These are phyloP conservation scores for Yamadazyma endophytica DNA, from an alignment of 805 yeast genomes.

Conservation along the genomic window DNA sequence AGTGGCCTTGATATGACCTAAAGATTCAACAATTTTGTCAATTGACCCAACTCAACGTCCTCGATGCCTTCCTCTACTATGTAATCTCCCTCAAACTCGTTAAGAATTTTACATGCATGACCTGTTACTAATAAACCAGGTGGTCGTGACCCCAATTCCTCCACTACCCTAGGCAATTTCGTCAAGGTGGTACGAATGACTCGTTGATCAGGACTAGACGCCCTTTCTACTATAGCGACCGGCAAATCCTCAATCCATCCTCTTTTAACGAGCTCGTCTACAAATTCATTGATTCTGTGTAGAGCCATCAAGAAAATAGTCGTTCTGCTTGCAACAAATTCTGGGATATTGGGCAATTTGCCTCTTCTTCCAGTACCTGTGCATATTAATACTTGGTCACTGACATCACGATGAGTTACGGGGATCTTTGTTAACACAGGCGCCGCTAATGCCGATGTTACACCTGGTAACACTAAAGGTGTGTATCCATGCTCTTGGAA, in stretches of 20 bases:
- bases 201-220: slow-evolving; percentile 90
- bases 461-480: slow-evolving; percentile 80
- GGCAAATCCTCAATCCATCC: slow-evolving; percentile 73
- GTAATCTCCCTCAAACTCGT: slow-evolving; percentile 1
- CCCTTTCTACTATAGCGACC: slow-evolving; percentile 83
- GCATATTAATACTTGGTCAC: slow-evolving; percentile 89
- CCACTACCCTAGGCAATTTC: slow-evolving; percentile 67
- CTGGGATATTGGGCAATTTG: slow-evolving; percentile 72
- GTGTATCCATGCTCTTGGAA: slow-evolving; percentile 64
- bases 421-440: slow-evolving; percentile 81
- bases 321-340: slow-evolving; percentile 67
- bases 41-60: too few relatives aligned
- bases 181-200: slow-evolving; percentile 69
- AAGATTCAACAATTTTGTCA: too few relatives aligned
- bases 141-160: slow-evolving; percentile 79
- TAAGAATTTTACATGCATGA: slow-evolving; percentile 53
- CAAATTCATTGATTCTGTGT: slow-evolving; percentile 63
- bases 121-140: slow-evolving; percentile 90
- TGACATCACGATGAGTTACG: slow-evolving; percentile 86
- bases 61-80: slow-evolving; percentile 2
- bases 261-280: slow-evolving; percentile 42
- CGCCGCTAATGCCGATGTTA: slow-evolving; percentile 86
- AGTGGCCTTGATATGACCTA: too few relatives aligned
- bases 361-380: slow-evolving; percentile 95
- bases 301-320: slow-evolving; percentile 87